These are phyloP conservation scores for Parastagonospora avenae DNA, from an alignment of 2,329 filamentous ascomycete genomes.

Conservation along the genomic window DNA sequence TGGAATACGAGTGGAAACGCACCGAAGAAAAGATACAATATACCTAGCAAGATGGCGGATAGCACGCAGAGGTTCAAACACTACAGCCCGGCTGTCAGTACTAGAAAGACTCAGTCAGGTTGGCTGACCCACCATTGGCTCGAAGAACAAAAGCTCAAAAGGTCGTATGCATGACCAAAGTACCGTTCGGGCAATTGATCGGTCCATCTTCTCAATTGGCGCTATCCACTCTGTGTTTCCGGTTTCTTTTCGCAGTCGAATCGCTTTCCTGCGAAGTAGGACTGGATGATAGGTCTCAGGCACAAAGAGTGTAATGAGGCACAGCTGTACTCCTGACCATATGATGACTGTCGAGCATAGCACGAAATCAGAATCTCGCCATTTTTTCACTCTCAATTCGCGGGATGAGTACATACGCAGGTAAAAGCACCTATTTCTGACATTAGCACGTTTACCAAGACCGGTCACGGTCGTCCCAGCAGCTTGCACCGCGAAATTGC, in stretches of 20 bases:
- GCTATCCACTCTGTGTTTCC: constrained; percentile 78
- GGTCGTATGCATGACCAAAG: constrained; percentile 64
- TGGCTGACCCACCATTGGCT: constrained; percentile 70
- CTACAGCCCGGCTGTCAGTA: constrained; percentile 34
- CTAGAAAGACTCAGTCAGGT: background rate
- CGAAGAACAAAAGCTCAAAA: constrained; percentile 77
- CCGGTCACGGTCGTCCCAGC: background rate
- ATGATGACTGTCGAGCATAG: constrained; percentile 63
- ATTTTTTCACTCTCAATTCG: constrained; percentile 1
- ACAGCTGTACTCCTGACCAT: constrained; percentile 68
- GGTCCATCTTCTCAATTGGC: constrained; percentile 73
- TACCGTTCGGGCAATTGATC: constrained; percentile 65
- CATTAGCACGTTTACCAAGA: constrained; percentile 27
- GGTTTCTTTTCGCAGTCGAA: constrained; percentile 71
- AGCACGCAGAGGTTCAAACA: constrained; percentile 80
- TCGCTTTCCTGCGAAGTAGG: constrained; percentile 74
- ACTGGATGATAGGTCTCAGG: constrained; percentile 85
- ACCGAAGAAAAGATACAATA: constrained; percentile 89
- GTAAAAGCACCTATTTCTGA: constrained; percentile 61
- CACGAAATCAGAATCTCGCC: background rate
- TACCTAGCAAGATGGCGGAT: constrained; percentile 82
- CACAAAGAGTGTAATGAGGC: constrained; percentile 71
- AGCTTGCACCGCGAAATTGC: too few relatives aligned
- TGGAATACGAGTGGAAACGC: constrained; percentile 82
- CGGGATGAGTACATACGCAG: constrained; percentile 47